Conservation (phyloP, 805 yeast genomes). For the Candida xyloterini region DNA sequence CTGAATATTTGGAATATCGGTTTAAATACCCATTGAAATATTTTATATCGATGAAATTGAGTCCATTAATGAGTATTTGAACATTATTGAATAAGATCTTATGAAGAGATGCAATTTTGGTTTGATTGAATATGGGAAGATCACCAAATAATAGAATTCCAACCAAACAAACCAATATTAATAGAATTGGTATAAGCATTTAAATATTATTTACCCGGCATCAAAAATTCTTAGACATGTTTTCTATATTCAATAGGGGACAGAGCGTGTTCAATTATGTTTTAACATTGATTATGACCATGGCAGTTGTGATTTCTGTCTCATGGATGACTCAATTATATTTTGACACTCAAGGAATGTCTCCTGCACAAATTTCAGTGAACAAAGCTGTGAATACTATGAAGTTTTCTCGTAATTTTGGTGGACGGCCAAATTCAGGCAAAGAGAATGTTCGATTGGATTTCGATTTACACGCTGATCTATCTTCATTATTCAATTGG, state of each 20-base stretch:
- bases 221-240: constrained; percentile 10
- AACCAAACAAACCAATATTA: constrained; percentile 18
- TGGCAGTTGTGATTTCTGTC: constrained; percentile 46
- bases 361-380: constrained; percentile 28
- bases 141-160: constrained; percentile 47
- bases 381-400: constrained; percentile 23
- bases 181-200: constrained; percentile 6
- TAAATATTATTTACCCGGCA: constrained; percentile 3
- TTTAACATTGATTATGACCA: constrained; percentile 46
- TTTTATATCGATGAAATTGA: not conserved
- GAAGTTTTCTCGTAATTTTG: constrained; percentile 37
- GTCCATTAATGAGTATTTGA: not conserved
- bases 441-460: constrained; percentile 72
- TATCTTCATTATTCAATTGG: constrained; percentile 86
- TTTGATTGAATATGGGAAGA: constrained; percentile 38
- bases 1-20: constrained; percentile 12
- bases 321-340: constrained; percentile 50
- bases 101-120: constrained; percentile 16
- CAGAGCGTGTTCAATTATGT: constrained; percentile 55
- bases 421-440: constrained; percentile 61
- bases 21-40: constrained; percentile 24
- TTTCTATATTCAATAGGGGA: constrained; percentile 23
- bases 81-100: not conserved
- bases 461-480: constrained; percentile 74
- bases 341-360: constrained; percentile 40